Base-by-base conservation (phyloP, 2,329 filamentous ascomycete genomes). In the Blastomyces silverae region DNA sequence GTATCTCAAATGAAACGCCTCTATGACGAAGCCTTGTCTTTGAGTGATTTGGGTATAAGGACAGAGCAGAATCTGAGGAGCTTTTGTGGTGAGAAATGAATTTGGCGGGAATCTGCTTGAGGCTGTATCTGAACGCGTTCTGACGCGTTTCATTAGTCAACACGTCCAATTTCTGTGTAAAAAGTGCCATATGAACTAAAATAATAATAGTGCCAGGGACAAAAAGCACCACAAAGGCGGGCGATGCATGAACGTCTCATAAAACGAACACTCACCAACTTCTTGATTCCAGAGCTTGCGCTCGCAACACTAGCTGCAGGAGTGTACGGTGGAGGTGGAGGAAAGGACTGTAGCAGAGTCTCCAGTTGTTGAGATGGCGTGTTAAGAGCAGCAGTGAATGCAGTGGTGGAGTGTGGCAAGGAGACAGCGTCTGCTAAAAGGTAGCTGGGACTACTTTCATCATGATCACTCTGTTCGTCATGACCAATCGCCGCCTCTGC, bases 1-100 rank as follows among this genome's bases (percentile, higher is more conserved):
- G 56, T 39, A 69, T 69, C 56, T 69, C 68, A 65, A 69, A 69
- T 5, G 64, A 65, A 20, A 69, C 66, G 15, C 68, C 68, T 17
- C 62, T 55, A 63, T 69, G 64, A 39, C 63, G 64, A 34, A 67
- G 61, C 39, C 57, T 66, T 22, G 44, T 65, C 37, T 57, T 62
- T 48, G 25, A 58, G 22, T 37, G 60, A 17, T 20, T 46, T 58
- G 64, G 17, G 4, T 25, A 6, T 52, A 50, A 20, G n/a, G 31
- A 52, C 22, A 66, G 57, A 34, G 64, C 50, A 34, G 62, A 53
- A 34, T 68, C 67, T 50, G 64, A 65, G 17, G 53, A 42, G 25
- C 63, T 63, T 44, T 65, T 68, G 37, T 52, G 64, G 50, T 68
- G 65, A 42, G 39, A 63, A 25, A 65, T 61, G 55, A 69, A 34